Evolutionary conservation across 441 rosid species (phyloP).

Genomic region (Arabidopsis lyrata): DNA sequence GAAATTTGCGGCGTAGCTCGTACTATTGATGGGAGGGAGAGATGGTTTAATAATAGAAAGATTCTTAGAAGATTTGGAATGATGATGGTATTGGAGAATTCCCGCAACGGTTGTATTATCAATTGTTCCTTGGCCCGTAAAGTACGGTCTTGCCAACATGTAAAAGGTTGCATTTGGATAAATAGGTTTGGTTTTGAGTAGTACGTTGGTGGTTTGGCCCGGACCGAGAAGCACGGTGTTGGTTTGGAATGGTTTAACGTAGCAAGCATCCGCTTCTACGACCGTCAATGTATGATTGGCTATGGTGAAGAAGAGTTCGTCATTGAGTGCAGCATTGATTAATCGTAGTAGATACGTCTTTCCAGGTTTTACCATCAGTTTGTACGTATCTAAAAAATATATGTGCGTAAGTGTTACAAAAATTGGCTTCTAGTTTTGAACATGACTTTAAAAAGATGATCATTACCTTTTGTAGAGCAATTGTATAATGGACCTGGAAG

Average conservation of each 20-base stretch:
- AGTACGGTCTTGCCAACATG: constrained; percentile 75
- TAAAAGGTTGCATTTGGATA: constrained; percentile 59
- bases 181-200: constrained; percentile 60
- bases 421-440: not conserved
- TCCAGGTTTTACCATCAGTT: constrained; percentile 57
- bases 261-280: constrained; percentile 76
- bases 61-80: constrained; percentile 31
- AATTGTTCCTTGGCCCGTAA: constrained; percentile 62
- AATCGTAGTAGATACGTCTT: constrained; percentile 59
- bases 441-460: not conserved
- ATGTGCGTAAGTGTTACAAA: not conserved
- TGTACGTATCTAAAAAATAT: constrained; percentile 50
- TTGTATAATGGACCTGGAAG: constrained; percentile 79
- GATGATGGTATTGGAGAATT: constrained; percentile 58
- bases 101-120: constrained; percentile 76
- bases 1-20: constrained; percentile 54
- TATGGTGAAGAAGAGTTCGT: constrained; percentile 72
- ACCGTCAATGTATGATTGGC: constrained; percentile 71
- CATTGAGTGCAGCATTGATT: constrained; percentile 70
- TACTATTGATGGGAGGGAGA: constrained; percentile 62
- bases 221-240: constrained; percentile 53
- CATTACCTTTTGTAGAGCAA: constrained; percentile 64
- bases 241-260: constrained; percentile 73
- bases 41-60: constrained; percentile 46
- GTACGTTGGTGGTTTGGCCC: constrained; percentile 77